These are phyloP conservation scores for Hibiscus tridactylites DNA, from an alignment of 345 rosid genomes.

Conservation along the genomic window DNA sequence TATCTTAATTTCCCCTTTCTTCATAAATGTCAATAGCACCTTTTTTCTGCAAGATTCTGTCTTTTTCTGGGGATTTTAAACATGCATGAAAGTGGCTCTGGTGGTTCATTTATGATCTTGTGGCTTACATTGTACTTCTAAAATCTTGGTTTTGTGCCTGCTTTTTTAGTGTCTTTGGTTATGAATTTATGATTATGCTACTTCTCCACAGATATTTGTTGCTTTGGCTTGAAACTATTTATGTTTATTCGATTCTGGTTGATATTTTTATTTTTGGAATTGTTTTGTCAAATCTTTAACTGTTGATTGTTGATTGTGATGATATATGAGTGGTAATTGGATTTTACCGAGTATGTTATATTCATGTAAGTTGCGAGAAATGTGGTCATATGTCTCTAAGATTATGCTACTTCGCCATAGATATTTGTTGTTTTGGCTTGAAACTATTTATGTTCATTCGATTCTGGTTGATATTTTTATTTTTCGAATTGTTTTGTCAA, in stretches of 20 bases:
- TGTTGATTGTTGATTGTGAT: neutral
- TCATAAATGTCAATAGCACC: neutral
- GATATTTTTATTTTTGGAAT: neutral
- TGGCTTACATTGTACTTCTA: conserved; percentile 5
- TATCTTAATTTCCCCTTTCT: conserved; percentile 3
- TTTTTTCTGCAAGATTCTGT: neutral
- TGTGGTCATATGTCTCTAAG: neutral
- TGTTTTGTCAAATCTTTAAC: neutral
- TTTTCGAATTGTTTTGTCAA: neutral
- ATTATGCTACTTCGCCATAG: too few relatives aligned
- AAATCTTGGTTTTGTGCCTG: conserved; percentile 1
- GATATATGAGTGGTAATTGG: neutral
- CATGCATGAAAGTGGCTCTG: neutral
- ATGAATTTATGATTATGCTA: neutral
- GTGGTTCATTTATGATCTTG: conserved; percentile 3
- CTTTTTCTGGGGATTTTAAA: conserved; percentile 3
- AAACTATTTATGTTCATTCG: neutral
- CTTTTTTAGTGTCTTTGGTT: conserved; percentile 10
- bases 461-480: neutral
- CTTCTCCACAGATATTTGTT: neutral
- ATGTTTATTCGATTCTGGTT: neutral
- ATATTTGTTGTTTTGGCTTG: neutral
- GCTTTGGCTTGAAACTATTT: neutral
- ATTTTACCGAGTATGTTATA: neutral
- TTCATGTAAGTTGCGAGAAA: neutral